phyloP scores from a whole-genome alignment of 495 filamentous ascomycete genomes.

The Xylona heveae region DNA sequence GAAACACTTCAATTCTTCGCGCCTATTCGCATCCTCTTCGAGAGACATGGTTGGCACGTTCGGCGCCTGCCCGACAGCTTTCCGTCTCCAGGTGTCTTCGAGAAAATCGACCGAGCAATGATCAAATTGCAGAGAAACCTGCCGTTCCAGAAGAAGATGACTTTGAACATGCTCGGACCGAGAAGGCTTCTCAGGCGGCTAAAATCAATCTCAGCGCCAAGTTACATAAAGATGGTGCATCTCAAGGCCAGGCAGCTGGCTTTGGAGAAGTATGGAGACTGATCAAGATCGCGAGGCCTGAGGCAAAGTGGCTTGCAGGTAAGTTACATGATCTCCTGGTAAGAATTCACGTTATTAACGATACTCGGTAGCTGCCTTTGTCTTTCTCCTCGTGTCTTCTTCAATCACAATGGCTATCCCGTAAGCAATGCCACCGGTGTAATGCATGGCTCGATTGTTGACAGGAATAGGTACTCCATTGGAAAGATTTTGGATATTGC shows the following conservation, averaged over 20 bases:
- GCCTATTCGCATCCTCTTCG: too few relatives aligned
- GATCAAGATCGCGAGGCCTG: conserved; percentile 71
- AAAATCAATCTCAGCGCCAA: conserved; percentile 77
- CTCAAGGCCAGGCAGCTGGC: conserved; percentile 37
- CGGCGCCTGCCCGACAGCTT: too few relatives aligned
- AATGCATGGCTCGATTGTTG: not conserved
- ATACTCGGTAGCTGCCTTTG: conserved; percentile 34
- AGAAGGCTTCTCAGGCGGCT: conserved; percentile 70
- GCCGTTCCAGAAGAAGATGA: conserved; percentile 1
- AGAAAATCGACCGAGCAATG: too few relatives aligned
- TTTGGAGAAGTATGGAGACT: conserved; percentile 66
- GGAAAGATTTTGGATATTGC: conserved; percentile 86
- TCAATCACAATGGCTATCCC: conserved; percentile 85
- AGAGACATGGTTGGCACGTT: too few relatives aligned
- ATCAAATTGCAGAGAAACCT: too few relatives aligned
- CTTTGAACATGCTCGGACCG: conserved; percentile 25
- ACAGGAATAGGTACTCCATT: conserved; percentile 42
- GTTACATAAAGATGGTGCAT: conserved; percentile 57
- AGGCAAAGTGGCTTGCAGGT: conserved; percentile 47
- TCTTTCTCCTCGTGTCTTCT: conserved; percentile 70
- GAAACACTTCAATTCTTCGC: too few relatives aligned
- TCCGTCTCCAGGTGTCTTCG: too few relatives aligned
- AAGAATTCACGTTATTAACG: conserved; percentile 4
- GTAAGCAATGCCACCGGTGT: not conserved
- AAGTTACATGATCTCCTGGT: not conserved